phyloP scores from a whole-genome alignment of 148 eudicot genomes.

The Heliamphora exappendiculata region DNA sequence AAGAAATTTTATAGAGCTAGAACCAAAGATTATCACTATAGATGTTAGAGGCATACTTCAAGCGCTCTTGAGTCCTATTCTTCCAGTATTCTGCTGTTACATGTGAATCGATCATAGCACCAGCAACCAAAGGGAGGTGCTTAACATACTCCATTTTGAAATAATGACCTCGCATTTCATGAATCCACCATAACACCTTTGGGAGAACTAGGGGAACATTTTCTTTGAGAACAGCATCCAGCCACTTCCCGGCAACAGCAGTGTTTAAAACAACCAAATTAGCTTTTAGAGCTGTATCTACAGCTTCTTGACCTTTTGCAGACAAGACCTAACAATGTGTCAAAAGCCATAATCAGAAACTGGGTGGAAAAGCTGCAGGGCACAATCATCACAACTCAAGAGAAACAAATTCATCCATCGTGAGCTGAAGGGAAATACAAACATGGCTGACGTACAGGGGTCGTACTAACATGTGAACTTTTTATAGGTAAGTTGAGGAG shows the following conservation, averaged over 20 bases:
- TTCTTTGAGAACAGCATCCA: conserved; percentile 86
- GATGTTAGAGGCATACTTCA: conserved; percentile 47
- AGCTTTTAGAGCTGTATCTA: conserved; percentile 86
- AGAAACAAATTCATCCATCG: conserved; percentile 2
- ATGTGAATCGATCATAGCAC: conserved; percentile 97
- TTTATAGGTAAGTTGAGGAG: background rate
- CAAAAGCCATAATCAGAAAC: conserved; percentile 10
- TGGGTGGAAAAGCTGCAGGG: background rate
- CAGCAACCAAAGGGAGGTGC: conserved; percentile 93
- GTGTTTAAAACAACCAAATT: conserved; percentile 88
- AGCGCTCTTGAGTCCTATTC: conserved; percentile 80
- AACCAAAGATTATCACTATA: background rate
- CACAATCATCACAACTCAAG: background rate
- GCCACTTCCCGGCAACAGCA: conserved; percentile 99
- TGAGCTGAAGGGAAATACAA: background rate
- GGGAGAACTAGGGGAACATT: conserved; percentile 82
- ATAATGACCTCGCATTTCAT: conserved; percentile 99
- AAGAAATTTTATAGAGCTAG: background rate
- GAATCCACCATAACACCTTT: conserved; percentile 99
- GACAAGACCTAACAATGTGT: conserved; percentile 43
- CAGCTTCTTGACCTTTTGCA: conserved; percentile 82
- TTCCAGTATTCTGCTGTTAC: conserved; percentile 95
- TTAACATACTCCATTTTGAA: conserved; percentile 89
- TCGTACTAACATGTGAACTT: background rate
- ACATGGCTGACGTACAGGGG: background rate